phyloP scores from a whole-genome alignment of 352 stramenopile species.

The Plasmopara viticola region DNA sequence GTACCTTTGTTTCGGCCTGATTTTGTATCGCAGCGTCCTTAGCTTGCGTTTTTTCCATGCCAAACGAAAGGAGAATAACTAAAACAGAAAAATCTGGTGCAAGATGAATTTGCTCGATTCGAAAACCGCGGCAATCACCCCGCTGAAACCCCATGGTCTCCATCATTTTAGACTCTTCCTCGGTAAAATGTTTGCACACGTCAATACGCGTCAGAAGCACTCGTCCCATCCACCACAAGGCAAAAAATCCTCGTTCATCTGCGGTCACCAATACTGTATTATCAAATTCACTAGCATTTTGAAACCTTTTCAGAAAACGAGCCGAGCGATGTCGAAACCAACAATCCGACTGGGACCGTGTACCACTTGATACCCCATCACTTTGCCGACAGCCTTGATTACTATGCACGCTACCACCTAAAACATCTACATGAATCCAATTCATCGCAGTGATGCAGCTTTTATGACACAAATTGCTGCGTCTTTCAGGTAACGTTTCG shows the following conservation, averaged over 20 bases:
- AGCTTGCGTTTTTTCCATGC: not conserved
- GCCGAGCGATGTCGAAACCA: slow-evolving; percentile 29
- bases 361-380: not conserved
- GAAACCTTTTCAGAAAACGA: slow-evolving; percentile 23
- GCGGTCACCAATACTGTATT: slow-evolving; percentile 47
- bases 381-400: slow-evolving; percentile 7
- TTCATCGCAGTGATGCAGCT: slow-evolving; percentile 50
- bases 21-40: not conserved
- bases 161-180: slow-evolving; percentile 15
- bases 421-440: slow-evolving; percentile 21
- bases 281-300: not conserved
- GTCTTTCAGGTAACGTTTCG: slow-evolving; percentile 24
- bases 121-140: slow-evolving; percentile 7
- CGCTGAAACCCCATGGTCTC: slow-evolving; percentile 7
- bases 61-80: slow-evolving; percentile 28
- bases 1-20: slow-evolving; percentile 5
- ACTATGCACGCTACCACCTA: not conserved
- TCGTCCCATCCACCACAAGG: slow-evolving; percentile 57
- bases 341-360: slow-evolving; percentile 12
- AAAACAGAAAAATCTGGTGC: slow-evolving; percentile 33
- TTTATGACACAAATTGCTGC: slow-evolving; percentile 34
- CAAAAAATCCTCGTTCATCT: slow-evolving; percentile 31
- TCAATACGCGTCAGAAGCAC: slow-evolving; percentile 45
- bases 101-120: slow-evolving; percentile 32
- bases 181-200: slow-evolving; percentile 23